Conservation (phyloP, 305 asterid genomes). For the Fraxinus greggii region DNA sequence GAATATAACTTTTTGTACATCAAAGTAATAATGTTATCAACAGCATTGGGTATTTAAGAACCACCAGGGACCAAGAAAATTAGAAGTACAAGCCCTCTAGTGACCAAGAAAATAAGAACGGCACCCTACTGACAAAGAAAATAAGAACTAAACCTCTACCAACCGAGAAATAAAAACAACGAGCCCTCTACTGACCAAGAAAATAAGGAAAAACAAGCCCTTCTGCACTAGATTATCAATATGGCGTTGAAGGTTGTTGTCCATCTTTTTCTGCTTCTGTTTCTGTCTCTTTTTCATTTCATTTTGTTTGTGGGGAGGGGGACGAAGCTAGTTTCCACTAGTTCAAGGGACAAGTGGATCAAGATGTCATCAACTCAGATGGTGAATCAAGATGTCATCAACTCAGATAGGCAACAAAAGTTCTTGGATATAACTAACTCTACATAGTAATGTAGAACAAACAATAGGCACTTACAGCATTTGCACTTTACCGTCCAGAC, state of each 20-base stretch:
- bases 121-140: neutral
- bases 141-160: neutral
- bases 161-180: neutral
- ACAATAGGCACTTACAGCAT: constrained; percentile 56
- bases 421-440: neutral
- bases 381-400: neutral
- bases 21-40: neutral
- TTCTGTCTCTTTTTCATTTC: neutral
- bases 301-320: neutral
- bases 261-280: neutral
- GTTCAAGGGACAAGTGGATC: neutral
- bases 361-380: neutral
- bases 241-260: neutral
- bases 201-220: neutral
- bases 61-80: neutral
- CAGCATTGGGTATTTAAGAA: neutral
- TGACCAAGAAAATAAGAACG: neutral
- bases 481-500: constrained; percentile 70
- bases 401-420: neutral
- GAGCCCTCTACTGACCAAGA: neutral
- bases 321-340: neutral
- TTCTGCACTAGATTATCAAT: neutral
- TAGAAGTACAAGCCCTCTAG: neutral
- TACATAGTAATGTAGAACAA: neutral
- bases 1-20: constrained; percentile 1